A percentile compares a stretch with the other conserved stretches of the same genome.
These are phyloP conservation scores for Blastomyces percursus DNA, from an alignment of 2,329 filamentous ascomycete species.

Conservation along the genomic window DNA sequence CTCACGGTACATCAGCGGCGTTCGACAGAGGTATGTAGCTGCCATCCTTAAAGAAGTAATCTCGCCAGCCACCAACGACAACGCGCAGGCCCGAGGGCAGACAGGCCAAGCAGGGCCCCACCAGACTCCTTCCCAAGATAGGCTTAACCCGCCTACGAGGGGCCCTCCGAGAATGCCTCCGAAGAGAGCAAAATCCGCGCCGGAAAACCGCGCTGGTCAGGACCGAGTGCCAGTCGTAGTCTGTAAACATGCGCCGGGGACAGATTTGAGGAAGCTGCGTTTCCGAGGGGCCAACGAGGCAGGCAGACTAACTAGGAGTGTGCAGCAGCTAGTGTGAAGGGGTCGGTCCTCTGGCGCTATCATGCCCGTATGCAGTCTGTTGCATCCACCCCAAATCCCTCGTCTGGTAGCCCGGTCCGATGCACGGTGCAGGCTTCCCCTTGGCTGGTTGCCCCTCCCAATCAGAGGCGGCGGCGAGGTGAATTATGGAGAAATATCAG, in stretches of 20 bases:
- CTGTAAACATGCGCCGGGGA: neutral
- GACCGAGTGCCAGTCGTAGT: neutral
- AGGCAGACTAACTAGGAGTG: neutral
- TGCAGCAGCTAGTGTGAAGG: constrained; percentile 2
- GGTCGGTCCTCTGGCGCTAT: neutral
- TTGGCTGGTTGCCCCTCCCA: neutral
- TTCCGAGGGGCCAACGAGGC: neutral
- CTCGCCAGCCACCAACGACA: neutral
- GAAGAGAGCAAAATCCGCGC: neutral
- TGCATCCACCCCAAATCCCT: neutral
- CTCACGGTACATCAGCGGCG: neutral
- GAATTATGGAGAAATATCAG: neutral
- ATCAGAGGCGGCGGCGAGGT: neutral
- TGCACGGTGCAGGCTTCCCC: constrained; percentile 1
- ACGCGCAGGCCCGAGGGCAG: neutral
- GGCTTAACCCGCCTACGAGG: neutral
- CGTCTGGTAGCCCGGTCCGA: neutral
- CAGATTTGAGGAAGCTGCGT: neutral
- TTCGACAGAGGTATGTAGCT: neutral
- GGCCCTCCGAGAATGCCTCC: neutral
- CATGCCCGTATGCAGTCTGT: neutral
- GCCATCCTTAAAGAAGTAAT: neutral
- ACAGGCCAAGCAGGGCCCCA: neutral
- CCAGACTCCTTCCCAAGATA: neutral
- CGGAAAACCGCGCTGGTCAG: neutral